These are phyloP conservation scores for Crataegus laevigata DNA, from an alignment of 306 rosid species.

Conservation along the genomic window DNA sequence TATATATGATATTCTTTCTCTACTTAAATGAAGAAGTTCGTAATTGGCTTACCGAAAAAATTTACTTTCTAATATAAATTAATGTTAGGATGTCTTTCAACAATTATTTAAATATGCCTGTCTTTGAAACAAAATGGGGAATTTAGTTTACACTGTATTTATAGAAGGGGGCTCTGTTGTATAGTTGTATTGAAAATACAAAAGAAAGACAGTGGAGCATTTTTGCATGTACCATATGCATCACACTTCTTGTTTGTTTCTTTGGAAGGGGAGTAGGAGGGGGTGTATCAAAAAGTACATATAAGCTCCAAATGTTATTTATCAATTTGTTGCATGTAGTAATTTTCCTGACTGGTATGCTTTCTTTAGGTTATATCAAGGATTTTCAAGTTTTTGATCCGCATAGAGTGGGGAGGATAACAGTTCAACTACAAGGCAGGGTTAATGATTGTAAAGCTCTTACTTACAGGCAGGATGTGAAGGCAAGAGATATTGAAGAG, in stretches of 20 bases:
- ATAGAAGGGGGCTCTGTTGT: background rate
- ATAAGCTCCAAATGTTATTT: background rate
- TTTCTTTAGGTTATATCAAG: constrained; percentile 59
- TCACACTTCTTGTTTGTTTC: background rate
- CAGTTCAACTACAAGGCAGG: constrained; percentile 89
- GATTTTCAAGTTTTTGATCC: constrained; percentile 74
- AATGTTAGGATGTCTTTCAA: too few species aligned
- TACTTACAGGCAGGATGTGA: constrained; percentile 65
- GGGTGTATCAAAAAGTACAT: background rate
- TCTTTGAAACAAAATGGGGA: background rate
- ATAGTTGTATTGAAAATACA: background rate
- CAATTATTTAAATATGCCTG: background rate
- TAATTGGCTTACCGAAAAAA: too few species aligned
- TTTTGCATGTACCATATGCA: background rate
- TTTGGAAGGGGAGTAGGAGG: background rate
- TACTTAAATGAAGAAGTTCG: too few species aligned
- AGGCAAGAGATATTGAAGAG: constrained; percentile 64
- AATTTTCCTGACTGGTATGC: background rate
- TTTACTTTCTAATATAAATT: too few species aligned
- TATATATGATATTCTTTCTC: too few species aligned
- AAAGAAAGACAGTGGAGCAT: background rate
- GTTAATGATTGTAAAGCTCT: constrained; percentile 69
- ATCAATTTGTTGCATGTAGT: background rate
- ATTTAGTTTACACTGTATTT: background rate
- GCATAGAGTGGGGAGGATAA: constrained; percentile 84